phyloP scores from a whole-genome alignment of 257 asterid species.

The Solanum pinnatisectum region DNA sequence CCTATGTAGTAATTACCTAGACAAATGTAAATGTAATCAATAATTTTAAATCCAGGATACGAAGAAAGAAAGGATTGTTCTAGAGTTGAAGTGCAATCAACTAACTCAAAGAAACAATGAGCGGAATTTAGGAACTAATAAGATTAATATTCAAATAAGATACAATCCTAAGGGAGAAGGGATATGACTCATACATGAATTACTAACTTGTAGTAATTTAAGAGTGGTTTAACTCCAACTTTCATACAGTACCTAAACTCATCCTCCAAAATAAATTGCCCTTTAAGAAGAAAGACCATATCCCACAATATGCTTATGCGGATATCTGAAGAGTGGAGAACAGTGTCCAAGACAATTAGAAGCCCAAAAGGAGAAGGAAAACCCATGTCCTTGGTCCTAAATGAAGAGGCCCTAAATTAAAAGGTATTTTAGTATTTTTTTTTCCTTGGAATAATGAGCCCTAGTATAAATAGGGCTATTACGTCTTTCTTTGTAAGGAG shows the following conservation, averaged over 20 bases:
- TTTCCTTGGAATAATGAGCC: background rate
- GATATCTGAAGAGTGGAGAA: background rate
- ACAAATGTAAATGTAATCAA: background rate
- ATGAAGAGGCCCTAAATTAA: background rate
- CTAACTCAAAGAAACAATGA: background rate
- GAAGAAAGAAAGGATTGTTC: background rate
- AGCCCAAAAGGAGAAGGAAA: background rate
- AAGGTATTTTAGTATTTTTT: background rate
- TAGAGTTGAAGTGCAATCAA: background rate
- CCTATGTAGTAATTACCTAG: background rate
- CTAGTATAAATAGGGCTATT: background rate
- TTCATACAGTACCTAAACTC: background rate
- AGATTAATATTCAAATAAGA: background rate
- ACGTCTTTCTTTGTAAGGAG: background rate
- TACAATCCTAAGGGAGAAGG: background rate
- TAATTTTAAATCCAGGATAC: background rate
- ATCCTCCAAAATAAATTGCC: background rate
- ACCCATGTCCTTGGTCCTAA: background rate
- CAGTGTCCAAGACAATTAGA: background rate
- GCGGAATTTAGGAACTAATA: background rate
- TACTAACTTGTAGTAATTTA: background rate
- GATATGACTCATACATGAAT: background rate
- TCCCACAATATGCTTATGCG: background rate
- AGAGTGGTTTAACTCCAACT: background rate
- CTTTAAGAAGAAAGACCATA: background rate